Evolutionary conservation across 352 stramenopile genomes (phyloP).

Genomic region (Thalassiosira mediterranea): DNA sequence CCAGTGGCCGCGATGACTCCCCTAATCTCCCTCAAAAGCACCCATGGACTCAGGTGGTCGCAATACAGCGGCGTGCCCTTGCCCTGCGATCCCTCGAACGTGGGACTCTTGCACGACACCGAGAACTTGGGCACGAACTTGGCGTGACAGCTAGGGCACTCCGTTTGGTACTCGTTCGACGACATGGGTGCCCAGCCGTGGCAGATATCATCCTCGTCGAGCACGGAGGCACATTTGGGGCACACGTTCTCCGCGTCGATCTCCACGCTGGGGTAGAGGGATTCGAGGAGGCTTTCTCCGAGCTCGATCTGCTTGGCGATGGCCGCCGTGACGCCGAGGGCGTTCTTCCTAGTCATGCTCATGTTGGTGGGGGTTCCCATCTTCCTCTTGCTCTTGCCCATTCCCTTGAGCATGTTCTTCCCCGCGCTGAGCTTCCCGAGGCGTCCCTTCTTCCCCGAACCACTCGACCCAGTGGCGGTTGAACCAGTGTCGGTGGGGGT

Average conservation of each 20-base stretch:
- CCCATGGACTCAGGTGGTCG: constrained; percentile 85
- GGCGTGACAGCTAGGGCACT: constrained; percentile 76
- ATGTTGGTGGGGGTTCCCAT: constrained; percentile 22
- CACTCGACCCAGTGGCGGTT: constrained; percentile 28
- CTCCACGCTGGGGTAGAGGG: constrained; percentile 48
- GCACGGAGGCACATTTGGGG: constrained; percentile 66
- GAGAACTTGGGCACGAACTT: constrained; percentile 84
- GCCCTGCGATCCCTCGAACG: constrained; percentile 78
- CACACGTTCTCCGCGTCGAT: constrained; percentile 72
- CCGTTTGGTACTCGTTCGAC: constrained; percentile 77
- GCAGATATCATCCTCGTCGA: constrained; percentile 75
- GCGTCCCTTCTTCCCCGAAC: constrained; percentile 27
- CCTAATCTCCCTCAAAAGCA: constrained; percentile 80
- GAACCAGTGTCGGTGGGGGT: constrained; percentile 32
- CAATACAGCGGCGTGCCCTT: constrained; percentile 79
- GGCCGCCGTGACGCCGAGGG: constrained; percentile 27
- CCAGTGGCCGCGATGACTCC: constrained; percentile 51
- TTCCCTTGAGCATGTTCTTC: no score
- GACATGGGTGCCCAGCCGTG: constrained; percentile 72
- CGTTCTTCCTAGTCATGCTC: constrained; percentile 41
- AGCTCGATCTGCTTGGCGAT: constrained; percentile 43
- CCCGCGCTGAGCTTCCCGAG: no score
- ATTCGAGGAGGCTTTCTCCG: constrained; percentile 45
- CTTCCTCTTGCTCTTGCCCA: no score
- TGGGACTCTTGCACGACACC: constrained; percentile 55